Conservation (phyloP, 495 filamentous ascomycete genomes). For the Sporormia fimetaria region DNA sequence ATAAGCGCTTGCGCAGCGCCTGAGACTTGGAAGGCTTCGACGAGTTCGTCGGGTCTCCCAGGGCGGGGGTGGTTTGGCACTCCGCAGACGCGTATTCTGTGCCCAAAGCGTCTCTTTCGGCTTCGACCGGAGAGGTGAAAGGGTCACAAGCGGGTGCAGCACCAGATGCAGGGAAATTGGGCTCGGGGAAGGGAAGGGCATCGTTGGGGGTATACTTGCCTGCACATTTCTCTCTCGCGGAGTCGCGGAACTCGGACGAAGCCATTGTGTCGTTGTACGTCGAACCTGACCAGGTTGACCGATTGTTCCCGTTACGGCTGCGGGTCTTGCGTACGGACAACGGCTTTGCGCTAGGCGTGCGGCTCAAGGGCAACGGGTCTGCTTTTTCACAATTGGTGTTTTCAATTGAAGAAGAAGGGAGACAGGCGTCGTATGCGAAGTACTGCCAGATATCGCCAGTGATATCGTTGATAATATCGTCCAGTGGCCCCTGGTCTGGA, state of each 20-base stretch:
- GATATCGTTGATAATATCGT: constrained; percentile 13
- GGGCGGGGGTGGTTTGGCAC: too few species aligned
- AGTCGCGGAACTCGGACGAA: too few species aligned
- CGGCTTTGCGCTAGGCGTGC: constrained; percentile 7
- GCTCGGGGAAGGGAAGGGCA: too few species aligned
- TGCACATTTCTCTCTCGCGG: too few species aligned
- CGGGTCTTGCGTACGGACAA: constrained; percentile 8
- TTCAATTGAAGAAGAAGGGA: background rate
- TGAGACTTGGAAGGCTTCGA: too few species aligned
- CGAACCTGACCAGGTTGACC: constrained; percentile 5
- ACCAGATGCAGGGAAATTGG: background rate
- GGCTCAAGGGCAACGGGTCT: constrained; percentile 8
- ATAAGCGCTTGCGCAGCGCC: too few species aligned
- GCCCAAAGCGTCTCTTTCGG: too few species aligned
- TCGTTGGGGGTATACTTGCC: too few species aligned
- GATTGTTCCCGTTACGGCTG: constrained; percentile 6
- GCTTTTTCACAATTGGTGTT: background rate
- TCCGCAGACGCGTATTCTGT: too few species aligned
- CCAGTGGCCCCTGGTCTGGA: background rate
- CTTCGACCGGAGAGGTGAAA: background rate
- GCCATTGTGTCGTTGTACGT: background rate
- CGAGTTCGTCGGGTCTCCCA: too few species aligned
- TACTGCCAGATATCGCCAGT: constrained; percentile 2
- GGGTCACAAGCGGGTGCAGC: background rate
- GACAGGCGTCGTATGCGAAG: background rate